A percentile compares a stretch with the other conserved stretches of the same genome.
Evolutionary conservation across 2,329 filamentous ascomycete species (phyloP).

Genomic region (Hypoxylon sp.): DNA sequence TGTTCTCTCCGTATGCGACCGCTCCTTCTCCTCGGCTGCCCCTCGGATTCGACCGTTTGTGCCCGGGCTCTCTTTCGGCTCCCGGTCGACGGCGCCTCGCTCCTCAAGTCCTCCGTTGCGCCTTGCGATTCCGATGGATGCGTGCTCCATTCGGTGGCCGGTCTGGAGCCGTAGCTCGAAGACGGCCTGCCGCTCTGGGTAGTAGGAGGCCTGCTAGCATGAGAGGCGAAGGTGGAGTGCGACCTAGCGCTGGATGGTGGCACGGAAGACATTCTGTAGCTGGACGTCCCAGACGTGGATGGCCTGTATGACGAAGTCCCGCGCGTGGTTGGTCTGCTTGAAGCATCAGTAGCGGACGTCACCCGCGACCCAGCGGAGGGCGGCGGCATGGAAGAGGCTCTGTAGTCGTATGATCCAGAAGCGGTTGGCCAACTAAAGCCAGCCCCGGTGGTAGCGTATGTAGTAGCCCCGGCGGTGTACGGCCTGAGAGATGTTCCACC

Average conservation of each 20-base stretch:
- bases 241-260: not conserved
- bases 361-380: not conserved
- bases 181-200: not conserved
- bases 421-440: not conserved
- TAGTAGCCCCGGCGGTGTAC: not conserved
- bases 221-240: not conserved
- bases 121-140: not conserved
- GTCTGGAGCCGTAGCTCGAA: not conserved
- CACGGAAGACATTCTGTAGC: not conserved
- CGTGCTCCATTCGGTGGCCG: not conserved
- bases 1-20: not conserved
- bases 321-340: not conserved
- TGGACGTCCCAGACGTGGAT: not conserved
- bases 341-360: not conserved
- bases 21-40: not conserved
- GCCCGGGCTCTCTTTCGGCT: not conserved
- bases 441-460: not conserved
- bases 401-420: not conserved
- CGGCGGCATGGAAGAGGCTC: not conserved
- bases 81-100: not conserved
- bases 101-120: not conserved
- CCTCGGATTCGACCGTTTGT: not conserved
- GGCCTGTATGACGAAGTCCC: not conserved
- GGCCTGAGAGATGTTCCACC: not conserved
- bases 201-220: not conserved